Conservation (phyloP, 139 green algal species). For the Yamagishiella unicocca region DNA sequence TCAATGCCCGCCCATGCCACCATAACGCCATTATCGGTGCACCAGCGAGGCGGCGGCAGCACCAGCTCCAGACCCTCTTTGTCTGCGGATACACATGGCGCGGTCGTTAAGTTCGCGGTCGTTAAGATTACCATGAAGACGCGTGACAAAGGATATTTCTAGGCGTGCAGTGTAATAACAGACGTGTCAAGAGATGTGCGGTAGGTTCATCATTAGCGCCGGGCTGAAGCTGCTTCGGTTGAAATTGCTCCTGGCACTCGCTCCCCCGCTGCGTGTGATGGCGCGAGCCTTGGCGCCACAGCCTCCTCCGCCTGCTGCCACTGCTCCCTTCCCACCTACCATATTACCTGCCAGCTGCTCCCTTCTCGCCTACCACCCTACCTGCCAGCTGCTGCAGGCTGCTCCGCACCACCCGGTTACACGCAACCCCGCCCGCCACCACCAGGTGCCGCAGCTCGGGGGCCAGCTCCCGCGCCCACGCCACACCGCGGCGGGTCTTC, state of each 20-base stretch:
- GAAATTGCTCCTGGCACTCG: too few species aligned
- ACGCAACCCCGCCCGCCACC: conserved; percentile 95
- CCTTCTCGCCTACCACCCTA: neutral
- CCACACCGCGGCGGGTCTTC: conserved; percentile 63
- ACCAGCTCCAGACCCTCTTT: conserved; percentile 54
- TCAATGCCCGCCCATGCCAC: conserved; percentile 97
- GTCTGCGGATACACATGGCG: too few species aligned
- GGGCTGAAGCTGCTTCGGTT: too few species aligned
- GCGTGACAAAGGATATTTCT: too few species aligned
- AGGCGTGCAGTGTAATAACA: too few species aligned
- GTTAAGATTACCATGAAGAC: too few species aligned
- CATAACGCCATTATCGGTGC: conserved; percentile 99
- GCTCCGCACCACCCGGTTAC: conserved; percentile 85
- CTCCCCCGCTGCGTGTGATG: too few species aligned
- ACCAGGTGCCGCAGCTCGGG: conserved; percentile 77
- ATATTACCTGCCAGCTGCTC: neutral
- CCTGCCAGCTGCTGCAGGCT: conserved; percentile 31
- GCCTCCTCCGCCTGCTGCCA: neutral
- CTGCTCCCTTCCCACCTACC: neutral
- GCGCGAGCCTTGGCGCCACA: too few species aligned
- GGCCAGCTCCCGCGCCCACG: conserved; percentile 74
- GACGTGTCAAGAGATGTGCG: too few species aligned
- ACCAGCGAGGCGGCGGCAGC: conserved; percentile 85
- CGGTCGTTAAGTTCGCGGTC: too few species aligned
- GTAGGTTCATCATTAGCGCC: too few species aligned